Base-by-base conservation (phyloP, 108 stramenopile genomes). In the Asterionellopsis glacialis region DNA sequence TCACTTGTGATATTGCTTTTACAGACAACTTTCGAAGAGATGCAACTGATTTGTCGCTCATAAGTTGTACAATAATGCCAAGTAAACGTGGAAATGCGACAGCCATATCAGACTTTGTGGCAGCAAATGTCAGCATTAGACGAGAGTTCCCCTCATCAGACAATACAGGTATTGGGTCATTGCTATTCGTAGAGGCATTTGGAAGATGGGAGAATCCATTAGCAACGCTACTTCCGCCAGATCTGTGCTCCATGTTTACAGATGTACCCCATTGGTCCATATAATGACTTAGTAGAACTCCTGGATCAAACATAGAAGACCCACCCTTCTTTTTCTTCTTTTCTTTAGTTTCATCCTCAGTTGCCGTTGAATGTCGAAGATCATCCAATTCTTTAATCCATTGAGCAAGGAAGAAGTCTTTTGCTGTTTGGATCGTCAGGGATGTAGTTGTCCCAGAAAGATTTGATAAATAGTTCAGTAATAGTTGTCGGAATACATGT, bases 11-110 rank as follows among this genome's bases (percentile, higher is more conserved):
- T 42, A 94, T 73, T 22, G 92, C 83, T 72, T 91, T 95, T 52
- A 95, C 61, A 49, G 91, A 69, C 1, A 91, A 74, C 74, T 90
- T 92, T 22, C 94, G 84, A 24, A 95, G 59, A 21, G 77, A 69
- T 16, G 74, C 71, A 28, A 63, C 67, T 21, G 67, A 45, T 16
- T 58, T 27, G 64, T 83, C 80, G 9, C 61, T 80, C 88, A 92
- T 89, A 18, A 95, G 72, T 48, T 82, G 66, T 57, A 95, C 57
- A 60, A 95, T 66, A 10, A 90, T 69, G 22, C 75, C 80, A 28
- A 95, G 50, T 41, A 87, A 77, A 57, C 72, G 68, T 21, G 74
- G 73, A 62, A 90, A 87, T 10, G 75, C 82, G 21, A 47, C 49
- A 2, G 73, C 67, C 27, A 95, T 41, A 23, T 79, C 62, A n/a